Percentiles rank a stretch among this genome's conserved stretches.
phyloP scores from a whole-genome alignment of 1,139 yeast species.

The Yamadazyma membranifaciens region DNA sequence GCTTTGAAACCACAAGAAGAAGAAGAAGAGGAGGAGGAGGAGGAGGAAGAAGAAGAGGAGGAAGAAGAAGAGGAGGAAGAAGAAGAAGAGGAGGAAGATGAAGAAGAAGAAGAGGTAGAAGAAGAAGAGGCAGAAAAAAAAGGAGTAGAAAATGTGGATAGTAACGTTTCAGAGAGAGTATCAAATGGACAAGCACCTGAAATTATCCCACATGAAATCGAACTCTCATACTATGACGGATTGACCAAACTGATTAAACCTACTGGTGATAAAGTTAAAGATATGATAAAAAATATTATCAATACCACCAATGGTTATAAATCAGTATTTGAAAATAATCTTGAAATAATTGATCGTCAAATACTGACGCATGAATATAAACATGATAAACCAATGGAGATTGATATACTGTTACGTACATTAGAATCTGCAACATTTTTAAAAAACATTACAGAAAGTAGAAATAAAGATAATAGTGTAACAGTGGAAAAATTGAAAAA shows the following conservation, averaged over 20 bases:
- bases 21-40: background rate
- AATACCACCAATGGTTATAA: constrained; percentile 21
- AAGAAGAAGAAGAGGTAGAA: too few species aligned
- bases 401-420: constrained; percentile 1
- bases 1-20: constrained; percentile 1
- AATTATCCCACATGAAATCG: constrained; percentile 1
- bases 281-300: constrained; percentile 17
- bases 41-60: too few species aligned
- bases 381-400: background rate
- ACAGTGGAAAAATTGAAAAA: constrained; percentile 1
- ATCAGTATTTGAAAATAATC: constrained; percentile 15
- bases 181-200: background rate
- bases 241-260: constrained; percentile 2
- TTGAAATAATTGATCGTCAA: constrained; percentile 3
- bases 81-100: too few species aligned
- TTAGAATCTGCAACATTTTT: constrained; percentile 3
- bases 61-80: too few species aligned
- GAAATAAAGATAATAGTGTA: background rate
- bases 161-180: too few species aligned
- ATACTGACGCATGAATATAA: constrained; percentile 1
- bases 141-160: too few species aligned
- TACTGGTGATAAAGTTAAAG: constrained; percentile 8
- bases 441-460: background rate
- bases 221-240: constrained; percentile 10
- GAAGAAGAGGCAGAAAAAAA: too few species aligned